phyloP scores from a whole-genome alignment of 2,329 filamentous ascomycete species.

The Colletotrichum sp. region DNA sequence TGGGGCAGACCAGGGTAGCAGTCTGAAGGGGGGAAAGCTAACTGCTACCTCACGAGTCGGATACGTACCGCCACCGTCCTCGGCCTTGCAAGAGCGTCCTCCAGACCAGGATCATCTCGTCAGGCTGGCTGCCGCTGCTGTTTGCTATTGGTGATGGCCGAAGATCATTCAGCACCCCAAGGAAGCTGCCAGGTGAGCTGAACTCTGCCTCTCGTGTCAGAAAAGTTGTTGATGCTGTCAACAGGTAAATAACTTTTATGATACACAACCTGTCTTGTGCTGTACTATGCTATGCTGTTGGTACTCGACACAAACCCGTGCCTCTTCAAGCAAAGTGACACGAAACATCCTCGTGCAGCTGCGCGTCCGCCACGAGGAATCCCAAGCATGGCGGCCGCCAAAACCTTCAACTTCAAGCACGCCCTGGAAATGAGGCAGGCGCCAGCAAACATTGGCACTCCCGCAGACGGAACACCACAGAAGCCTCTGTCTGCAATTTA shows the following conservation, averaged over 20 bases:
- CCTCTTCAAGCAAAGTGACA: slow-evolving; percentile 8
- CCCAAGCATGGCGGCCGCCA: neutral
- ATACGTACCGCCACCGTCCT: neutral
- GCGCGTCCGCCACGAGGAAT: neutral
- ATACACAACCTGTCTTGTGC: neutral
- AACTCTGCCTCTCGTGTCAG: neutral
- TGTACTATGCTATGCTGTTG: neutral
- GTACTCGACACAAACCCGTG: neutral
- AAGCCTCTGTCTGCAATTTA: neutral
- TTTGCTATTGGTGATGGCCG: neutral
- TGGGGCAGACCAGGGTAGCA: neutral
- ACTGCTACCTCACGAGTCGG: neutral
- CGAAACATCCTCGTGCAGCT: neutral
- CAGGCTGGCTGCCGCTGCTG: neutral
- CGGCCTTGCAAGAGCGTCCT: neutral
- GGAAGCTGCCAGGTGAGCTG: neutral
- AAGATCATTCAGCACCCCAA: neutral
- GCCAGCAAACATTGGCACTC: neutral
- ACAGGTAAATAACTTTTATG: neutral
- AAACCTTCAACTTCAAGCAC: neutral
- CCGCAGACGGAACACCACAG: neutral
- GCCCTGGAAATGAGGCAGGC: neutral
- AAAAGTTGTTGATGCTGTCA: neutral
- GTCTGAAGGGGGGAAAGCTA: neutral
- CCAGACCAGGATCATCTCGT: neutral